Evolutionary conservation across 2,329 filamentous ascomycete species (phyloP).

Genomic region (Colletotrichum spaethianum): DNA sequence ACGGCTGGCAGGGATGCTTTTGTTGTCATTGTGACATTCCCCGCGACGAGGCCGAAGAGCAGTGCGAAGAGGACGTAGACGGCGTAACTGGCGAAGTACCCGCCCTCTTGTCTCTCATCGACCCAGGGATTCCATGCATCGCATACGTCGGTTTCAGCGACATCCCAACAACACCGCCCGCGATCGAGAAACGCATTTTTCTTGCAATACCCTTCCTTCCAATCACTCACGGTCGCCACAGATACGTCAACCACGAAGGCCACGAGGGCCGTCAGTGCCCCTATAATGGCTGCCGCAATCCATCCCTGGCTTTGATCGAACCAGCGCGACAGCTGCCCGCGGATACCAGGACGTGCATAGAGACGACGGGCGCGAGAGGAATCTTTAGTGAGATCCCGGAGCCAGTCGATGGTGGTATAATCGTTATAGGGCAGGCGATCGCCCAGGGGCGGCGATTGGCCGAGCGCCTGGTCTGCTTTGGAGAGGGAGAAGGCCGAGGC

Average conservation of each 20-base stretch:
- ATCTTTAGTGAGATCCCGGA: conserved; percentile 73
- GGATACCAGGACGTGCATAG: conserved; percentile 50
- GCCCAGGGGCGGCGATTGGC: conserved; percentile 51
- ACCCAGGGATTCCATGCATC: conserved; percentile 61
- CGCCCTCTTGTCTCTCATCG: neutral
- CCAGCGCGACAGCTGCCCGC: conserved; percentile 45
- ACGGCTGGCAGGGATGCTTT: conserved; percentile 62
- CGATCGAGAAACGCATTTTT: conserved; percentile 60
- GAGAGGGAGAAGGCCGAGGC: neutral
- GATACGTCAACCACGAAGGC: conserved; percentile 70
- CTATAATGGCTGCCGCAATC: conserved; percentile 68
- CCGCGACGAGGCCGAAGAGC: conserved; percentile 46
- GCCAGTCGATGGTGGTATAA: conserved; percentile 74
- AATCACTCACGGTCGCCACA: conserved; percentile 68
- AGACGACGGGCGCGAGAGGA: conserved; percentile 53
- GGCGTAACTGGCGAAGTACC: conserved; percentile 43
- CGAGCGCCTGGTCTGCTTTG: conserved; percentile 30
- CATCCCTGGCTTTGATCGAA: conserved; percentile 69
- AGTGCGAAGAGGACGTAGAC: conserved; percentile 47
- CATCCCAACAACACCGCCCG: conserved; percentile 62
- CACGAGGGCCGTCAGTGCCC: conserved; percentile 67
- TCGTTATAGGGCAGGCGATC: conserved; percentile 73
- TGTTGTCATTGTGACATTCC: conserved; percentile 50
- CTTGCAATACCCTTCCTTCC: conserved; percentile 70
- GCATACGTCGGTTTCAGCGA: conserved; percentile 47